These are phyloP conservation scores for Arthrobotrys sphaeroides DNA, from an alignment of 2,329 filamentous ascomycete species.

Conservation along the genomic window DNA sequence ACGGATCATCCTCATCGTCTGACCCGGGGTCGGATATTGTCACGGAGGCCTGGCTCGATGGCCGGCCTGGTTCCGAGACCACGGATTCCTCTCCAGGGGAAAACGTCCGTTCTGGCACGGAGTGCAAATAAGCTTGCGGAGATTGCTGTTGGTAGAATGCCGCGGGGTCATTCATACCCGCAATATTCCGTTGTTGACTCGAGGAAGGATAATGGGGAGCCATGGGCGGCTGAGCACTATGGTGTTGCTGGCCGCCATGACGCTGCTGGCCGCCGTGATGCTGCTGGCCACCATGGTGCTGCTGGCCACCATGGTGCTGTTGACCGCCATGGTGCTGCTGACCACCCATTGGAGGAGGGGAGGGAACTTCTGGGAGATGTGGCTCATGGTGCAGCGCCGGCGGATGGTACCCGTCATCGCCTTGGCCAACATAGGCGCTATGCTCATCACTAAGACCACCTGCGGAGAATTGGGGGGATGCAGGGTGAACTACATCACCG, in stretches of 20 bases:
- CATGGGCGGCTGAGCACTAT: slow-evolving; percentile 16
- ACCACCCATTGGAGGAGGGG: slow-evolving; percentile 54
- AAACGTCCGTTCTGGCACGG: slow-evolving; percentile 61
- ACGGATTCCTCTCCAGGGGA: slow-evolving; percentile 59
- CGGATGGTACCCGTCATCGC: slow-evolving; percentile 54
- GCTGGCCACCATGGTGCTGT: no score
- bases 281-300: slow-evolving; percentile 26
- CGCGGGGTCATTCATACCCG: slow-evolving; percentile 58
- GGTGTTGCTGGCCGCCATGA: slow-evolving; percentile 39
- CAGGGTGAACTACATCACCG: slow-evolving; percentile 48
- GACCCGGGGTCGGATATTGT: slow-evolving; percentile 55
- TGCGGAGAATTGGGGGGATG: slow-evolving; percentile 41
- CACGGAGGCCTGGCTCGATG: slow-evolving; percentile 51
- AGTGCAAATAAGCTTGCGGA: slow-evolving; percentile 60
- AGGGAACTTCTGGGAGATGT: slow-evolving; percentile 54
- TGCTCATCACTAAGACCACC: slow-evolving; percentile 41
- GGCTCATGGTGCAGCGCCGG: slow-evolving; percentile 55
- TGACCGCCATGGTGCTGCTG: no score
- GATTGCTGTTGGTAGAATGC: slow-evolving; percentile 57
- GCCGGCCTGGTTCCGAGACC: slow-evolving; percentile 58
- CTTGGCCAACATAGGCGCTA: slow-evolving; percentile 55
- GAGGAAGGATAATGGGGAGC: slow-evolving; percentile 41
- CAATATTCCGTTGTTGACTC: slow-evolving; percentile 47
- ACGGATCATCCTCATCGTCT: slow-evolving; percentile 53
- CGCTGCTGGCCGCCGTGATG: slow-evolving; percentile 34